Percentiles rank a stretch among this genome's conserved stretches.
These are phyloP conservation scores for Alnus rubra DNA, from an alignment of 306 rosid species.

Conservation along the genomic window DNA sequence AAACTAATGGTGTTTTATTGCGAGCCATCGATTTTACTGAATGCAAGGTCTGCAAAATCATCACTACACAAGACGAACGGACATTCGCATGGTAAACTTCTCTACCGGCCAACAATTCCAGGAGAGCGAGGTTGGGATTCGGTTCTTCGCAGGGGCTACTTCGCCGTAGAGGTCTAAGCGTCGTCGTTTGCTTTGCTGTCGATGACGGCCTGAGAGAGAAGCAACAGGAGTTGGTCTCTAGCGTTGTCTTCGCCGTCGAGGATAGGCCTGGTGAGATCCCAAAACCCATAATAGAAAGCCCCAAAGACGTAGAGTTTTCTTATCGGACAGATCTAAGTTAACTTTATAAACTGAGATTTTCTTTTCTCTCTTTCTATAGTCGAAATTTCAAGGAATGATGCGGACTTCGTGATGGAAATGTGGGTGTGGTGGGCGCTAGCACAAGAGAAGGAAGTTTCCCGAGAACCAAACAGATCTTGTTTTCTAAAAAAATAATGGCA, in stretches of 20 bases:
- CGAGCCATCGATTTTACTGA: too few relatives aligned
- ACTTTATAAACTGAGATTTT: too few relatives aligned
- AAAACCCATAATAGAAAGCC: neutral
- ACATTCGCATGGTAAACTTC: constrained; percentile 11
- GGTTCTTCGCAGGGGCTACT: constrained; percentile 10
- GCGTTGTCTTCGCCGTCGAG: too few relatives aligned
- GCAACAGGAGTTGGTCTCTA: constrained; percentile 50
- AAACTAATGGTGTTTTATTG: too few relatives aligned
- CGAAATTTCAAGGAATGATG: too few relatives aligned
- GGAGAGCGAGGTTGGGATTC: constrained; percentile 32
- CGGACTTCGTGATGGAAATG: constrained; percentile 14
- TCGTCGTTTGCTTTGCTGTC: constrained; percentile 59
- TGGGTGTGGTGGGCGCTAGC: constrained; percentile 39
- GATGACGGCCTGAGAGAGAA: constrained; percentile 68
- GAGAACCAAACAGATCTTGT: neutral
- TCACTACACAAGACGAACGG: too few relatives aligned
- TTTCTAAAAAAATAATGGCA: constrained; percentile 41
- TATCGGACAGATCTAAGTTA: too few relatives aligned
- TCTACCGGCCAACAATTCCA: constrained; percentile 18
- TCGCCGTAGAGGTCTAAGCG: constrained; percentile 19
- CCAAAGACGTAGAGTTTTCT: too few relatives aligned
- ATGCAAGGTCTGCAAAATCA: too few relatives aligned
- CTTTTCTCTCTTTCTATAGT: too few relatives aligned
- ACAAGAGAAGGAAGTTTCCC: constrained; percentile 38
- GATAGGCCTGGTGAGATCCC: neutral